Conservation (phyloP, 805 yeast genomes). For the Yamadazyma nakazawae region DNA sequence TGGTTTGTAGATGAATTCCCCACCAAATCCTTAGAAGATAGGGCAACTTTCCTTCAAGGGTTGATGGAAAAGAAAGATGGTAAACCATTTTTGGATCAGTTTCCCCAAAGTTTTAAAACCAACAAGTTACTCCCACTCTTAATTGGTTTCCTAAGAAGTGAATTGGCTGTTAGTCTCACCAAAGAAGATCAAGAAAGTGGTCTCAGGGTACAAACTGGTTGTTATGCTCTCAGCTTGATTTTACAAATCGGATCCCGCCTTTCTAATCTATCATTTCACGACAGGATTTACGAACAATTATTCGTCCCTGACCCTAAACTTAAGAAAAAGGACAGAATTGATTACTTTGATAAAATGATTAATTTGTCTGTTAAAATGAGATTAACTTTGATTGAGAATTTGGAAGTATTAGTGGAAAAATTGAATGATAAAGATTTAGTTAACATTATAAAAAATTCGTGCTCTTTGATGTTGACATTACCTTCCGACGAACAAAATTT, state of each 20-base stretch:
- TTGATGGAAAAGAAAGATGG: constrained; percentile 37
- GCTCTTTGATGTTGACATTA: constrained; percentile 31
- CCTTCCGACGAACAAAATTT: constrained; percentile 27
- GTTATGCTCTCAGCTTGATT: constrained; percentile 51
- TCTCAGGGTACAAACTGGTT: constrained; percentile 31
- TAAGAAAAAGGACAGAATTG: constrained; percentile 18
- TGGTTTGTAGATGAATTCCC: constrained; percentile 80
- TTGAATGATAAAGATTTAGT: constrained; percentile 53
- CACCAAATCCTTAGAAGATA: constrained; percentile 67
- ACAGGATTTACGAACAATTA: constrained; percentile 53
- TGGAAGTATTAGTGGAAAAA: constrained; percentile 45
- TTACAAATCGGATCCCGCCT: constrained; percentile 61
- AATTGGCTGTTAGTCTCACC: constrained; percentile 20
- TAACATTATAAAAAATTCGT: constrained; percentile 43
- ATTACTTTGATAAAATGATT: constrained; percentile 24
- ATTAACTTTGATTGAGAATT: constrained; percentile 38
- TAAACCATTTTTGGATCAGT: constrained; percentile 23
- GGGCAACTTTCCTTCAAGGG: constrained; percentile 63
- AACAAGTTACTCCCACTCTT: constrained; percentile 73
- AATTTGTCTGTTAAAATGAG: constrained; percentile 32
- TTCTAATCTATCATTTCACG: constrained; percentile 77
- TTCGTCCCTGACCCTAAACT: constrained; percentile 23
- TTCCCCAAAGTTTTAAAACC: constrained; percentile 48
- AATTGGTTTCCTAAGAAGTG: constrained; percentile 48
- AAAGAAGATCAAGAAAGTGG: constrained; percentile 20